Evolutionary conservation across 1,284 basidiomycete species (phyloP).

Genomic region (Coniophora puteana): DNA sequence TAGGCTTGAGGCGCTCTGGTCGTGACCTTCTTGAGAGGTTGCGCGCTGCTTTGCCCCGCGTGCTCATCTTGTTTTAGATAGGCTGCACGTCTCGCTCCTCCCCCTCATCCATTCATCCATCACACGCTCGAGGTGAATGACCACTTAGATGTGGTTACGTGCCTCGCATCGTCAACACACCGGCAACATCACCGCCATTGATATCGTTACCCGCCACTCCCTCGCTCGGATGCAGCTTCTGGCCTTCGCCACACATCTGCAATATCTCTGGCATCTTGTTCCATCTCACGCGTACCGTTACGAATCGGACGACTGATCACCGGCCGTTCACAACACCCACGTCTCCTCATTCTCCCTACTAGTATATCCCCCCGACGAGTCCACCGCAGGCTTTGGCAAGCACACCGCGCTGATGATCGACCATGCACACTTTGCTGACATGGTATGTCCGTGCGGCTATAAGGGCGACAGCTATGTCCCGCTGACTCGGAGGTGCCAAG

Average conservation of each 20-base stretch:
- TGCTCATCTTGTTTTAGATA: conserved; percentile 38
- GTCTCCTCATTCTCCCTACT: conserved; percentile 12
- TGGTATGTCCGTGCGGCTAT: too few species aligned
- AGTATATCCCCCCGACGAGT: too few species aligned
- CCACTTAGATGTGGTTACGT: conserved; percentile 75
- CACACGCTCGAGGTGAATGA: conserved; percentile 62
- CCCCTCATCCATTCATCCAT: conserved; percentile 50
- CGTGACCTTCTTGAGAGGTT: conserved; percentile 36
- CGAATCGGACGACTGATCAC: conserved; percentile 31
- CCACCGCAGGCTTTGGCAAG: too few species aligned
- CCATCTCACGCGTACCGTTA: conserved; percentile 20
- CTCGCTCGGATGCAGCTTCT: conserved; percentile 7
- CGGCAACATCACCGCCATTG: conserved; percentile 39
- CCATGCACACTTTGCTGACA: too few species aligned
- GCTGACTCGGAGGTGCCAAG: conserved; percentile 12
- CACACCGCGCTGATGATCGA: too few species aligned
- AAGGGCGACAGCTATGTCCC: conserved; percentile 3
- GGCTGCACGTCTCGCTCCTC: conserved; percentile 40
- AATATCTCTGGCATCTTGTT: conserved; percentile 35
- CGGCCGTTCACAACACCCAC: conserved; percentile 20
- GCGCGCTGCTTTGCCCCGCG: conserved; percentile 51
- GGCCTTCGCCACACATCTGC: conserved; percentile 9
- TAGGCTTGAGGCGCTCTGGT: conserved; percentile 46
- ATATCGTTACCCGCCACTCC: conserved; percentile 2
- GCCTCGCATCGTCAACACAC: conserved; percentile 69